Conservation (phyloP, 305 asterid genomes). For the Vinca major region DNA sequence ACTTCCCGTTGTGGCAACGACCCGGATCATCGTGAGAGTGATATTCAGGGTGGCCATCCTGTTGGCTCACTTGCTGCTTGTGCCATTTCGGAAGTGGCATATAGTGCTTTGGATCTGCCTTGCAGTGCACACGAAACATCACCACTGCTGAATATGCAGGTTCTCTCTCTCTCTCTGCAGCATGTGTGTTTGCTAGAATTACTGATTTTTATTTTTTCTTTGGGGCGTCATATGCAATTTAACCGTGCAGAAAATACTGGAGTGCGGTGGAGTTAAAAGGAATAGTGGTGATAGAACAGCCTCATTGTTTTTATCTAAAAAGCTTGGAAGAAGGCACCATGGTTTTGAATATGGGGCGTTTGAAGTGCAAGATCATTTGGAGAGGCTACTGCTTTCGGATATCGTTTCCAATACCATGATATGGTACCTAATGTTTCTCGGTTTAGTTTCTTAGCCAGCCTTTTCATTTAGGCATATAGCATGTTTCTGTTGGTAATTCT, state of each 20-base stretch:
- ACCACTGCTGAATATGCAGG: constrained; percentile 79
- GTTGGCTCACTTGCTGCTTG: constrained; percentile 94
- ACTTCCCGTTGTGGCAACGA: constrained; percentile 14
- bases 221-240: constrained; percentile 9
- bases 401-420: constrained; percentile 57
- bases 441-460: too few species aligned
- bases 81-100: constrained; percentile 88
- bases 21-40: constrained; percentile 10
- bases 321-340: constrained; percentile 47
- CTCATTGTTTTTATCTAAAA: constrained; percentile 57
- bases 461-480: too few species aligned
- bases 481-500: background rate
- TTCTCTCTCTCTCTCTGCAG: constrained; percentile 18
- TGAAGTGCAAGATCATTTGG: constrained; percentile 73
- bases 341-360: constrained; percentile 83
- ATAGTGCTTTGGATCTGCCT: constrained; percentile 97
- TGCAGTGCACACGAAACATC: constrained; percentile 83
- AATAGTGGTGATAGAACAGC: constrained; percentile 56
- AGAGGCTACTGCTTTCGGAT: constrained; percentile 50
- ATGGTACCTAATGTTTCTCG: constrained; percentile 29
- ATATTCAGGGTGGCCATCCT: constrained; percentile 54
- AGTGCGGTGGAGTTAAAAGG: constrained; percentile 65
- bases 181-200: background rate
- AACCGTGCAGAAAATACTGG: constrained; percentile 58
- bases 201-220: background rate